phyloP scores from a whole-genome alignment of 192 early-diverging fungal species.

The Podila horticola region DNA sequence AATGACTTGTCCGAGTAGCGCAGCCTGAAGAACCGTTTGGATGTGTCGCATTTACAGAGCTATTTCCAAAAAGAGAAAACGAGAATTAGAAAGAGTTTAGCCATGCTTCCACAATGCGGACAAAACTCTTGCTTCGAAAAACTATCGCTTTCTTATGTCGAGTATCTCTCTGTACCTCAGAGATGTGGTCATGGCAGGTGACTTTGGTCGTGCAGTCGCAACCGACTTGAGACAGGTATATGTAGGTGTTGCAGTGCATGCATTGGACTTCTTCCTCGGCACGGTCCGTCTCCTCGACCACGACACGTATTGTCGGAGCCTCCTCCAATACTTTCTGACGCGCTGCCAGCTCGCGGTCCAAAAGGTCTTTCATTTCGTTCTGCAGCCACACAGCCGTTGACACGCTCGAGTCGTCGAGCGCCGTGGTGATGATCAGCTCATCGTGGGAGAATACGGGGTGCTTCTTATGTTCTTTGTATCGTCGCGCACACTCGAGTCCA shows the following conservation, averaged over 20 bases:
- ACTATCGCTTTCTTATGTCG: too few species aligned
- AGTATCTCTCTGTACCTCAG: slow-evolving; percentile 38
- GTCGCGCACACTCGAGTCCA: slow-evolving; percentile 80
- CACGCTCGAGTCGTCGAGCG: slow-evolving; percentile 45
- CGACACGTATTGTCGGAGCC: slow-evolving; percentile 51
- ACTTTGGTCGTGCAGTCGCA: slow-evolving; percentile 72
- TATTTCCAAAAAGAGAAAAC: slow-evolving; percentile 2
- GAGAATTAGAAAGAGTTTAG: neutral
- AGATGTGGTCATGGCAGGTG: slow-evolving; percentile 70
- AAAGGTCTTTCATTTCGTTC: slow-evolving; percentile 59
- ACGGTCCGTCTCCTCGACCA: slow-evolving; percentile 55
- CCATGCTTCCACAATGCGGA: neutral
- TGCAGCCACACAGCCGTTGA: slow-evolving; percentile 59
- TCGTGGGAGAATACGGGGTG: slow-evolving; percentile 97
- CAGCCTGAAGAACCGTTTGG: slow-evolving; percentile 39
- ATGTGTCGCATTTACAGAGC: slow-evolving; percentile 53
- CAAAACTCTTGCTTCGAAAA: neutral
- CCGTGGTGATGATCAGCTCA: slow-evolving; percentile 80
- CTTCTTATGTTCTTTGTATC: slow-evolving; percentile 82
- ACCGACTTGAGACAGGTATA: slow-evolving; percentile 74
- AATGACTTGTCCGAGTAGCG: slow-evolving; percentile 52
- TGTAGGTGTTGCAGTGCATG: slow-evolving; percentile 73
- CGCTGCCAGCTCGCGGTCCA: slow-evolving; percentile 63
- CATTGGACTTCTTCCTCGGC: slow-evolving; percentile 74
- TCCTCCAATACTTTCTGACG: slow-evolving; percentile 51